phyloP scores from a whole-genome alignment of 495 filamentous ascomycete species.

The Eremomyces bilateralis region DNA sequence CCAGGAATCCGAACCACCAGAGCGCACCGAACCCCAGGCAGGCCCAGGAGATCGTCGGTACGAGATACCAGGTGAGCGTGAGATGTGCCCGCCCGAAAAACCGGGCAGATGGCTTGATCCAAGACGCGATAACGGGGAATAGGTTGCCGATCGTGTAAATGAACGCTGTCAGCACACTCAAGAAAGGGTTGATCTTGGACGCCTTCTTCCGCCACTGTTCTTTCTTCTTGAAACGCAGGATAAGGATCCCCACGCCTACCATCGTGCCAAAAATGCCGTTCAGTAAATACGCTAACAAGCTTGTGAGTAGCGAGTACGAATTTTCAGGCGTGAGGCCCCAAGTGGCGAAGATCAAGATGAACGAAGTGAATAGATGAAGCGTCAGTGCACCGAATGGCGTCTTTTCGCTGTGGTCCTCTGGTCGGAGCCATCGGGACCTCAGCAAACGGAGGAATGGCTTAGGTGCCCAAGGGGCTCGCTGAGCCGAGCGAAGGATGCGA shows the following conservation, averaged over 20 bases:
- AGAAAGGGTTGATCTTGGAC: background rate
- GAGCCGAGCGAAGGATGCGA: conserved; percentile 2
- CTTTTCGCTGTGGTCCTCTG: conserved; percentile 2
- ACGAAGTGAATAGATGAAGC: conserved; percentile 3
- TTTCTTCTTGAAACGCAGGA: conserved; percentile 2
- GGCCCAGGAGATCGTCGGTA: conserved; percentile 1
- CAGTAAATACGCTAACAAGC: conserved; percentile 3
- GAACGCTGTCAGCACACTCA: conserved; percentile 4
- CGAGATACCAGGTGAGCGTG: conserved; percentile 1
- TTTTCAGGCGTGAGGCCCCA: background rate
- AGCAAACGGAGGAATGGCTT: background rate
- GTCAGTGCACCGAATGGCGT: conserved; percentile 7
- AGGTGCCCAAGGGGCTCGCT: background rate
- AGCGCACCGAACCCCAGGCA: conserved; percentile 1
- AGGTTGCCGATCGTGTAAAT: conserved; percentile 4
- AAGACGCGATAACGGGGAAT: conserved; percentile 5
- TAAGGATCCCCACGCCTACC: conserved; percentile 5
- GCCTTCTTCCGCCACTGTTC: conserved; percentile 3
- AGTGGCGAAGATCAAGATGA: conserved; percentile 6
- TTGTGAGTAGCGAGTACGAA: conserved; percentile 3
- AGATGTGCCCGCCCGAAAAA: background rate
- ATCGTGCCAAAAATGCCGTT: conserved; percentile 1
- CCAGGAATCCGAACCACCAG: conserved; percentile 3
- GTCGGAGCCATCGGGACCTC: background rate
- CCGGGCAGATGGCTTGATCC: conserved; percentile 4